These are phyloP conservation scores for Crithidia mellificae DNA, from an alignment of 208 protist species.

Conservation along the genomic window DNA sequence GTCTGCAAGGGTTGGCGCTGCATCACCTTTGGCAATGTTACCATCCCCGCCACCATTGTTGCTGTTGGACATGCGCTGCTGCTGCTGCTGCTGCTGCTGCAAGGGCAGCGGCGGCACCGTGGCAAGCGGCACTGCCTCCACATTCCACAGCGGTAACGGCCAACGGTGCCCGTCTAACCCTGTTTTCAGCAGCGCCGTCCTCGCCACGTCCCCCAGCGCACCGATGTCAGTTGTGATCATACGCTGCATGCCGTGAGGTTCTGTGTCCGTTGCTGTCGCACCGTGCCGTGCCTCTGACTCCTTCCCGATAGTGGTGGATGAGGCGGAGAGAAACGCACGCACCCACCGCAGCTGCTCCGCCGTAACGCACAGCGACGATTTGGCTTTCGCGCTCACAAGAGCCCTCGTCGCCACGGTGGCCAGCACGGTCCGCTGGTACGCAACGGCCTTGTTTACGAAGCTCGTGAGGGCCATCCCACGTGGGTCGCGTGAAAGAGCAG, in stretches of 20 bases:
- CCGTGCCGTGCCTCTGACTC: no score
- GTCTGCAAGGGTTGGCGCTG: no score
- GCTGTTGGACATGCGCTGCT: no score
- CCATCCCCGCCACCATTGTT: no score
- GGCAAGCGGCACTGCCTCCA: constrained; percentile 20
- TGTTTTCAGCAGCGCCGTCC: constrained; percentile 3
- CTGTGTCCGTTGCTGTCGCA: background rate
- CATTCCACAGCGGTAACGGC: constrained; percentile 24
- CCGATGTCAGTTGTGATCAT: background rate
- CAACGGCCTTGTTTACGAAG: constrained; percentile 13
- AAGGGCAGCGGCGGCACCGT: constrained; percentile 17
- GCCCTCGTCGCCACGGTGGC: constrained; percentile 1
- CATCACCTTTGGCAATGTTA: no score
- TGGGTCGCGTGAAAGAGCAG: background rate
- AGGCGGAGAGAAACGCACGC: constrained; percentile 15
- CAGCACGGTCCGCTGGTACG: constrained; percentile 20
- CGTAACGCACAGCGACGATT: constrained; percentile 12
- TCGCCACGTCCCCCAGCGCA: background rate
- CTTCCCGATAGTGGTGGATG: no score
- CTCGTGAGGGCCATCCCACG: constrained; percentile 18
- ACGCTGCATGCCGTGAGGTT: background rate
- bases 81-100: background rate
- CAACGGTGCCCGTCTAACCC: constrained; percentile 7
- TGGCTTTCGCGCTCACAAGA: background rate
- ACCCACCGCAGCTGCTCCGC: constrained; percentile 25